phyloP scores from a whole-genome alignment of 768 basidiomycete species.

The Ramaria rubella region DNA sequence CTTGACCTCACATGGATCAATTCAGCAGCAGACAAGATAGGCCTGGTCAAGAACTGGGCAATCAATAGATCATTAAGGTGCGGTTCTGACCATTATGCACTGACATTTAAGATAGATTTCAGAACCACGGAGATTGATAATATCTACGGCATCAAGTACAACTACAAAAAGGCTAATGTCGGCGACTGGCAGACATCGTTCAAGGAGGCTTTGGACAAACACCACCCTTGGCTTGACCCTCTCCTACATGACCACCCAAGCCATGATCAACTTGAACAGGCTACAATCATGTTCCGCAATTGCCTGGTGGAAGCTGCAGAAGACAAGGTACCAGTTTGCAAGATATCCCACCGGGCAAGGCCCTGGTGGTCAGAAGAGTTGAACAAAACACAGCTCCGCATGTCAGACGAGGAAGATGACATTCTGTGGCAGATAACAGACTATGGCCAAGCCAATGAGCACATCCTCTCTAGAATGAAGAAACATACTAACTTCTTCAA shows the following conservation, averaged over 20 bases:
- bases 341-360: constrained; percentile 19
- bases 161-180: constrained; percentile 6
- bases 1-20: constrained; percentile 3
- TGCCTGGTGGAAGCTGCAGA: constrained; percentile 10
- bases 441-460: not conserved
- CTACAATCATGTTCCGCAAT: not conserved
- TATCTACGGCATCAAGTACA: not conserved
- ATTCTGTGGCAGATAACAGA: constrained; percentile 5
- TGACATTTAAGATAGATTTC: too few relatives aligned
- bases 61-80: not conserved
- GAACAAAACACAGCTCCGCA: constrained; percentile 11
- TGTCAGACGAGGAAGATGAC: constrained; percentile 3
- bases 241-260: not conserved
- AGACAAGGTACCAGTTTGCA: constrained; percentile 15
- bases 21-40: not conserved
- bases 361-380: constrained; percentile 32
- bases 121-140: not conserved
- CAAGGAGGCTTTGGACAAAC: not conserved
- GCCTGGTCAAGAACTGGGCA: constrained; percentile 1
- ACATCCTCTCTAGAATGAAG: not conserved
- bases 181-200: not conserved
- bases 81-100: too few relatives aligned
- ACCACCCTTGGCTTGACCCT: not conserved
- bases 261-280: not conserved
- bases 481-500: too few relatives aligned